These are phyloP conservation scores for Panicum miliaceum DNA, from an alignment of 176 grass and related monocot genomes.

Conservation along the genomic window DNA sequence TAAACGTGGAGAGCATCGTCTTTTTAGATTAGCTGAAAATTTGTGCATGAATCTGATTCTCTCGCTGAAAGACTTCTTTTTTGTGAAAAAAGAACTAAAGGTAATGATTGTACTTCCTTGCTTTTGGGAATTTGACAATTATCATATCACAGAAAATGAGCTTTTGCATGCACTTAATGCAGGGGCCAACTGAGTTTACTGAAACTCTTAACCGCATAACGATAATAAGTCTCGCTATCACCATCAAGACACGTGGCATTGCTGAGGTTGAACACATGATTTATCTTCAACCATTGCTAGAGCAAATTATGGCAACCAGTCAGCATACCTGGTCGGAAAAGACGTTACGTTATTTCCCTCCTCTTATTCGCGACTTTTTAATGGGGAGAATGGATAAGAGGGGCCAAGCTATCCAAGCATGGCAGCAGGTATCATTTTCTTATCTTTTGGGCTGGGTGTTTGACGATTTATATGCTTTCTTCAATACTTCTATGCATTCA, in stretches of 20 bases:
- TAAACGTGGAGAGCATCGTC: conserved; percentile 93
- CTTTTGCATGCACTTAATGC: conserved; percentile 35
- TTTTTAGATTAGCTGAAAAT: conserved; percentile 98
- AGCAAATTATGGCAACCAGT: conserved; percentile 99
- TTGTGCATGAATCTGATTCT: conserved; percentile 99
- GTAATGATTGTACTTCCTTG: conserved; percentile 48
- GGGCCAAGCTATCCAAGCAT: conserved; percentile 88
- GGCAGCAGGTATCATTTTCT: conserved; percentile 75
- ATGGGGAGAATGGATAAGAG: conserved; percentile 83
- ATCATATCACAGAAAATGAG: conserved; percentile 5
- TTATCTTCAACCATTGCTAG: conserved; percentile 91
- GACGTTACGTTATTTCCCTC: conserved; percentile 84
- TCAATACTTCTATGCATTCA: background rate
- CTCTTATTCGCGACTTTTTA: conserved; percentile 81
- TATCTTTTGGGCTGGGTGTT: conserved; percentile 24
- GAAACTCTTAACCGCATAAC: conserved; percentile 99
- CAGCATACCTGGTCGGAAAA: conserved; percentile 98
- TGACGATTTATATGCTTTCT: conserved; percentile 26
- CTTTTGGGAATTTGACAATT: conserved; percentile 17
- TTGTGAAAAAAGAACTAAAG: conserved; percentile 99
- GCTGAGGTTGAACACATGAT: conserved; percentile 96
- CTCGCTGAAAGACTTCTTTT: conserved; percentile 93
- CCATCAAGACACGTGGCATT: conserved; percentile 96
- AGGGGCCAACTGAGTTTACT: conserved; percentile 98
- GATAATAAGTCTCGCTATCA: conserved; percentile 99